Conservation (phyloP, 2,329 filamentous ascomycete species). For the Paracorniculantispora psalliotae region DNA sequence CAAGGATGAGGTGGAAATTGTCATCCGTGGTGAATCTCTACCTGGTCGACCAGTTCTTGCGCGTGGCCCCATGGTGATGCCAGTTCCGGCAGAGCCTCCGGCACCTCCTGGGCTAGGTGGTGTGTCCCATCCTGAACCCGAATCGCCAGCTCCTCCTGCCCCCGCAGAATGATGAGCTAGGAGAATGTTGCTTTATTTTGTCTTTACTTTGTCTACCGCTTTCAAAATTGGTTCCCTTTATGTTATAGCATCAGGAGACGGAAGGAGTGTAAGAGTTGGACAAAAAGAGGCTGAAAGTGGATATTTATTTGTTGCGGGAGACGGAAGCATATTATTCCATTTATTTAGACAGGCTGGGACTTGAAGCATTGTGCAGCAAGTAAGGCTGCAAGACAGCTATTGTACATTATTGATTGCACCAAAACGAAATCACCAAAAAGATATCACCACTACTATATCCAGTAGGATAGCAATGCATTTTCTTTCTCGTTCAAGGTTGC, state of each 20-base stretch:
- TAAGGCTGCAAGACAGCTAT: background rate
- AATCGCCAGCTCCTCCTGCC: constrained; percentile 13
- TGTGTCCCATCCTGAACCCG: constrained; percentile 28
- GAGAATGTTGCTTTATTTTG: too few relatives aligned
- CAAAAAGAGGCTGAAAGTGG: background rate
- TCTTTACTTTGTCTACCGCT: background rate
- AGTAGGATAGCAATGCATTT: constrained; percentile 6
- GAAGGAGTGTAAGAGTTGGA: background rate
- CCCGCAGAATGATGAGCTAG: background rate
- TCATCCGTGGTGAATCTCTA: constrained; percentile 81
- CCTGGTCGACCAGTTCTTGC: constrained; percentile 60
- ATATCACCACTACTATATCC: constrained; percentile 8
- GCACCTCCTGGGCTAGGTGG: constrained; percentile 31
- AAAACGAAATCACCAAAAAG: background rate
- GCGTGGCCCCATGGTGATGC: constrained; percentile 35
- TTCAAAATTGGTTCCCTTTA: background rate
- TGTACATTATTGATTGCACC: constrained; percentile 9
- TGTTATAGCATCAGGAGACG: background rate
- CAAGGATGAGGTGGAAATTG: constrained; percentile 83
- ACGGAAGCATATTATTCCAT: background rate
- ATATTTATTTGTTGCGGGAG: background rate
- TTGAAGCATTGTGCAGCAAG: background rate
- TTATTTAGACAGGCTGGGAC: background rate
- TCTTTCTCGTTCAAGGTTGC: background rate
- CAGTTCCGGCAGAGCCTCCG: constrained; percentile 31